phyloP scores from a whole-genome alignment of 768 basidiomycete species.

The Asterophora parasitica region DNA sequence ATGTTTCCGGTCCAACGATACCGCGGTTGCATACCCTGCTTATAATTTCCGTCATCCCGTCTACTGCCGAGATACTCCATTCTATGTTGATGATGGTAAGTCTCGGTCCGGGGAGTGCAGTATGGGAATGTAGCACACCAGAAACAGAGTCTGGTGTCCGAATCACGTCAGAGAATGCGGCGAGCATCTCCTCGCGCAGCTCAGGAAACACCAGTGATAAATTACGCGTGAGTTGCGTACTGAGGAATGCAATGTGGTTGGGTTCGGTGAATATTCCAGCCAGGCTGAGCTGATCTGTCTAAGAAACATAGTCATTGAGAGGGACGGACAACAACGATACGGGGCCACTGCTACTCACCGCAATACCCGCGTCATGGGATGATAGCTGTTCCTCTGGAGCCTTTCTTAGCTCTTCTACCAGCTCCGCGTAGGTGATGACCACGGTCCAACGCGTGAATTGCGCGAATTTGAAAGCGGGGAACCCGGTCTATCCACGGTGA shows the following conservation, averaged over 20 bases:
- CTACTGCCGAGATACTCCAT: constrained; percentile 2
- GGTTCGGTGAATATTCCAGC: neutral
- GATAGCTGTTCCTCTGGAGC: constrained; percentile 7
- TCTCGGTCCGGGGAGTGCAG: neutral
- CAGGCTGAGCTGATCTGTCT: neutral
- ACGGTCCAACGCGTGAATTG: constrained; percentile 22
- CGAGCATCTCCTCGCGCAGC: constrained; percentile 8
- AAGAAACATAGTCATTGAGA: neutral
- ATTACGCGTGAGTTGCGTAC: constrained; percentile 9
- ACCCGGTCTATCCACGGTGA: neutral
- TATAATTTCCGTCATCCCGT: constrained; percentile 10
- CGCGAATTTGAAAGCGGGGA: constrained; percentile 22
- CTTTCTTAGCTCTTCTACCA: constrained; percentile 20
- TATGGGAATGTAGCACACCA: neutral
- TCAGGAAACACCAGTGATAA: constrained; percentile 10
- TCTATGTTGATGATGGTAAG: neutral
- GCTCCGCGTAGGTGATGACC: constrained; percentile 13
- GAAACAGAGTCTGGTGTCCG: neutral
- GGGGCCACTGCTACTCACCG: neutral
- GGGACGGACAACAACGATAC: neutral
- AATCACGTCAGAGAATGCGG: constrained; percentile 3
- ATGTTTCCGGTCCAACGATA: constrained; percentile 7
- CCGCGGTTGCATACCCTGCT: constrained; percentile 13
- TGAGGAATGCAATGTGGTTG: neutral
- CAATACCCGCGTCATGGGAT: neutral